Base-by-base conservation (phyloP, 192 early-diverging fungal genomes). In the Coemansia umbellata region DNA sequence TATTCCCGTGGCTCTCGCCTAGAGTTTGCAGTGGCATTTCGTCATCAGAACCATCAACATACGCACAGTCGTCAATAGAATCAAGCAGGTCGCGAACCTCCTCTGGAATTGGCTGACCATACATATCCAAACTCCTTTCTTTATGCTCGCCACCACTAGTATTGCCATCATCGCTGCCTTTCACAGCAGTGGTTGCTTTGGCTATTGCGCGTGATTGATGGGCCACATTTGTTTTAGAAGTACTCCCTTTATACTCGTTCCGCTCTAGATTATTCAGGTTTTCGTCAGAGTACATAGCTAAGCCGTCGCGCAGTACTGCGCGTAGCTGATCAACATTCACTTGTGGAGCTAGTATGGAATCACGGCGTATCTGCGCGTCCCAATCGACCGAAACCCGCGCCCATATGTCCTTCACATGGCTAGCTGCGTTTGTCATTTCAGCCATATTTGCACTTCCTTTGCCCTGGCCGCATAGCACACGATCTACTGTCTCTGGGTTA, bases 301-400 rank as follows among this genome's bases (percentile, higher is more conserved):
- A 32, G 7, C 72, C 72, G 28, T 53, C 54, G 9, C 50, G 56
- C 53, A 75, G 54, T 22, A 66, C 66, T 2, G 65, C 50, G n/a
- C 72, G 72, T 66, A 75, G 53, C 31, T 60, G 65, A 28, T 68
- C 72, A 18, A 75, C 47, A 33, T 60, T 60, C 36, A 75, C 53
- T 13, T 64, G 51, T 9, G 66, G 61, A n/a, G 53, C 55, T 8
- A 55, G 45, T 3, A 55, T 55, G 21, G 72, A 57, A 35, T 75
- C 66, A 47, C 50, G 72, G 24, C 48, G 59, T 8, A 45, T 30
- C 19, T 75, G 65, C 7, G 48, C 41, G 28, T 75, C 72, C 72
- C 72, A 75, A 42, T 75, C 72, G 2, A 69, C 56, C 11, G 72
- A 75, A 15, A 75, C 66, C 5, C 72, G 60, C n/a, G 72, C 72